These are phyloP conservation scores for Anastatica hierochuntica DNA, from an alignment of 345 rosid species.

Conservation along the genomic window DNA sequence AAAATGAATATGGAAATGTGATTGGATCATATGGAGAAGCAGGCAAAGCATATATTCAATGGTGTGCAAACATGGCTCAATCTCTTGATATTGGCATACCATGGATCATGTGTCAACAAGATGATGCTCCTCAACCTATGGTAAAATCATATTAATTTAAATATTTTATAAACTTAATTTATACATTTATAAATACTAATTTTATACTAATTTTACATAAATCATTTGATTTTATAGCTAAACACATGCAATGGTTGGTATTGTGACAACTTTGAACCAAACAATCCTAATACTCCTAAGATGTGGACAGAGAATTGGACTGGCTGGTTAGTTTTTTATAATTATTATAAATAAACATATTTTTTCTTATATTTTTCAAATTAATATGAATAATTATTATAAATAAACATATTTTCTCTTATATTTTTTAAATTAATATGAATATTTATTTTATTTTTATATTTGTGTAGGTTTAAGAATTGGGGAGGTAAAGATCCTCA, in stretches of 20 bases:
- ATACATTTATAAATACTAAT: too few relatives aligned
- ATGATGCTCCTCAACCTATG: slow-evolving; percentile 38
- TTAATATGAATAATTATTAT: too few relatives aligned
- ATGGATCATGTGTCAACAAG: slow-evolving; percentile 56
- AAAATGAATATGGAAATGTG: slow-evolving; percentile 32
- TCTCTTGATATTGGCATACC: slow-evolving; percentile 38
- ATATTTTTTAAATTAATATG: too few relatives aligned
- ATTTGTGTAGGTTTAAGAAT: slow-evolving; percentile 32
- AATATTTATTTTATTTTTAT: neutral
- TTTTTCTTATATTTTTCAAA: neutral
- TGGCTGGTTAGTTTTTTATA: slow-evolving; percentile 40
- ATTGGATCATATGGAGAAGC: slow-evolving; percentile 19
- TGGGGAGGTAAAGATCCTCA: slow-evolving; percentile 44
- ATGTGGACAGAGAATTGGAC: slow-evolving; percentile 71
- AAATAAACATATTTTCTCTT: too few relatives aligned
- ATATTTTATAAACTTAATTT: neutral
- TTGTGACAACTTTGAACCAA: slow-evolving; percentile 35
- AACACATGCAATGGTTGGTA: slow-evolving; percentile 50
- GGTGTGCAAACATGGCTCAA: slow-evolving; percentile 33
- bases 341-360: neutral
- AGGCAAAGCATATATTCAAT: slow-evolving; percentile 22
- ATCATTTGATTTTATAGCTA: slow-evolving; percentile 21
- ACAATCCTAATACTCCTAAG: slow-evolving; percentile 35
- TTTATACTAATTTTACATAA: too few relatives aligned
- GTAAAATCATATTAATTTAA: too few relatives aligned